Evolutionary conservation across 768 basidiomycete species (phyloP), one percentile per base, ranked within the genome.

Genomic region (Tricholoma matsutake): DNA sequence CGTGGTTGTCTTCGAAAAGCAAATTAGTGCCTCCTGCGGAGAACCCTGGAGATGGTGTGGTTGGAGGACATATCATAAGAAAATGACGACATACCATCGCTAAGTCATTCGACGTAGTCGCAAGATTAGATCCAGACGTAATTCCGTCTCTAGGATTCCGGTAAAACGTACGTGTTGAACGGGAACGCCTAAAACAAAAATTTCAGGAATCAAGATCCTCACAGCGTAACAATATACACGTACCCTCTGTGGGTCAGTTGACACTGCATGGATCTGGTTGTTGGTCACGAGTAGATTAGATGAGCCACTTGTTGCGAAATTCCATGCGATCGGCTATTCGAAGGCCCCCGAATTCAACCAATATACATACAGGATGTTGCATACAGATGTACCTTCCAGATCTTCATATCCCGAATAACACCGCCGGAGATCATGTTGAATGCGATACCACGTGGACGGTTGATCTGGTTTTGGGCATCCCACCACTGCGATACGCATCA

Each of bases 1-100:
- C 73, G 62, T 79, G 68, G 59, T 86, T 86, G 66, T 82, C 74
- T 65, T 86, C 86, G 62, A 87, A 84, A 1, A 86, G 72, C 64
- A 86, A 68, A 65, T 86, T 78, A 4, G 76, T 79, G 11, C 86
- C 86, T 11, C 79, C 81, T 9, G 84, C 83, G 41, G 81, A 83
- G 71, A 87, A 83, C 4, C 81, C 81, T 76, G 14, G 35, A 28
- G 35, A 29, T 37, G 52, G 31, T 34, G 9, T 16, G 25, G 3
- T 16, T 16, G 20, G 16, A 39, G 22, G 37, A 52, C 13, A 39
- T 14, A 16, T 7, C 9, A 6, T 16, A 35, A 61, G 25, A 16
- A 11, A 5, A 25, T 8, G 31, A 14, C 25, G 37, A 60, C 59
- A 25, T 55, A 80, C 79, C 79, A 63, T 82, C 79, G 52, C 79